A percentile compares a stretch with the other conserved stretches of the same genome.
Evolutionary conservation across 768 basidiomycete genomes (phyloP).

Genomic region (Boletus subcaerulescens): DNA sequence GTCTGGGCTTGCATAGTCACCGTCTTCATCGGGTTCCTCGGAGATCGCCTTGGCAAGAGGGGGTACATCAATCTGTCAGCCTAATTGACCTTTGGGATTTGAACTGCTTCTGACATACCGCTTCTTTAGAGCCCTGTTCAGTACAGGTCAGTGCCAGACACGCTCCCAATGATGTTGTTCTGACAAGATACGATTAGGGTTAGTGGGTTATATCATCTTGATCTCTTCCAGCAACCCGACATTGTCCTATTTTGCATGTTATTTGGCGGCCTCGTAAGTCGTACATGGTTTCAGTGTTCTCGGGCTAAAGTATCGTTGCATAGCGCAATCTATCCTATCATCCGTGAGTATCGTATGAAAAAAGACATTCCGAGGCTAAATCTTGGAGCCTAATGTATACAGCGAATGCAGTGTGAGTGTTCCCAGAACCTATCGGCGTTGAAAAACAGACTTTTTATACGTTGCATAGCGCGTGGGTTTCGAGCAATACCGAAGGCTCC

Average conservation of each 20-base stretch:
- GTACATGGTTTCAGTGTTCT: not conserved
- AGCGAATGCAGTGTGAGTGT: constrained; percentile 52
- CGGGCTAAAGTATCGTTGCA: not conserved
- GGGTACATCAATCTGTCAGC: constrained; percentile 60
- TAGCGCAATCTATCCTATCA: constrained; percentile 47
- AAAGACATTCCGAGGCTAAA: not conserved
- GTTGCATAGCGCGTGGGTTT: constrained; percentile 60
- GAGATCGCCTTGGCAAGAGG: constrained; percentile 57
- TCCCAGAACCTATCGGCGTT: constrained; percentile 5
- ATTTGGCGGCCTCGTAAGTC: constrained; percentile 65
- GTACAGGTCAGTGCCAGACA: constrained; percentile 25
- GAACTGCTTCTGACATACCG: not conserved
- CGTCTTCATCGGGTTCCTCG: constrained; percentile 54
- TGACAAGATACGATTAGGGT: constrained; percentile 28
- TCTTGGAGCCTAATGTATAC: not conserved
- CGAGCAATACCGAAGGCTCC: constrained; percentile 68
- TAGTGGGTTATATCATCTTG: constrained; percentile 65
- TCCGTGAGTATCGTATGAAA: constrained; percentile 33
- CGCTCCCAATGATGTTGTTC: not conserved
- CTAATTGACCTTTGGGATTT: not conserved
- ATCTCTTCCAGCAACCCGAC: constrained; percentile 56
- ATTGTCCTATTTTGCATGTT: constrained; percentile 71
- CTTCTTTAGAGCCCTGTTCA: constrained; percentile 28
- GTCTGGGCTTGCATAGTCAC: constrained; percentile 71
- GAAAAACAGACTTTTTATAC: not conserved